Evolutionary conservation across 108 stramenopile species (phyloP).

Genomic region (Nannochloropsis oceanica): DNA sequence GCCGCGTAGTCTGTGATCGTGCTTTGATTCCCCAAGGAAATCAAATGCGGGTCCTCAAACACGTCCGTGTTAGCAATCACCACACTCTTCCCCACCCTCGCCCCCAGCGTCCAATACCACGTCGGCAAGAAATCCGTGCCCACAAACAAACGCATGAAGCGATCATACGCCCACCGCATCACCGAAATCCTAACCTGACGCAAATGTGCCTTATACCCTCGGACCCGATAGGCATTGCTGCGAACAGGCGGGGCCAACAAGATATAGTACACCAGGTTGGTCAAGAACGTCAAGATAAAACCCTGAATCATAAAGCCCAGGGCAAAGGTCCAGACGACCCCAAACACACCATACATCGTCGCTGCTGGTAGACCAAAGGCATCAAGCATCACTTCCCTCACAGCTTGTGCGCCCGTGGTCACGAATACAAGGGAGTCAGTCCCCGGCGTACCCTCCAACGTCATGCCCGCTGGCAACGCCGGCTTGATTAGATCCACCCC

Average conservation of each 20-base stretch:
- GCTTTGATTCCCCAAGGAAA: not conserved
- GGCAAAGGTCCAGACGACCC: not conserved
- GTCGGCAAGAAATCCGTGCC: not conserved
- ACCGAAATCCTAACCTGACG: not conserved
- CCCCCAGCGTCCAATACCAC: not conserved
- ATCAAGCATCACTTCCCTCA: not conserved
- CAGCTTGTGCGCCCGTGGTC: not conserved
- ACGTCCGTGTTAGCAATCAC: not conserved
- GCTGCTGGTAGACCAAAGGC: not conserved
- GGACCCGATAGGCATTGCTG: not conserved
- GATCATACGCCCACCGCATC: not conserved
- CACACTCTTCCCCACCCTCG: not conserved
- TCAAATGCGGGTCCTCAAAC: not conserved
- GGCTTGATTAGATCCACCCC: not conserved
- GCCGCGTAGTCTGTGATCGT: not conserved
- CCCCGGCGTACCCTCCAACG: not conserved
- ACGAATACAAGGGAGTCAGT: not conserved
- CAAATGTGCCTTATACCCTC: not conserved
- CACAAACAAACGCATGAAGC: not conserved
- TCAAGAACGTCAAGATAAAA: not conserved
- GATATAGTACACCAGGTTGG: not conserved
- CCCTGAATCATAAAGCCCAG: not conserved
- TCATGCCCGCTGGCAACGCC: not conserved
- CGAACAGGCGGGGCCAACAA: not conserved
- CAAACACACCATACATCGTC: not conserved